phyloP scores from a whole-genome alignment of 176 grass and related monocot species.

The Lolium rigidum region DNA sequence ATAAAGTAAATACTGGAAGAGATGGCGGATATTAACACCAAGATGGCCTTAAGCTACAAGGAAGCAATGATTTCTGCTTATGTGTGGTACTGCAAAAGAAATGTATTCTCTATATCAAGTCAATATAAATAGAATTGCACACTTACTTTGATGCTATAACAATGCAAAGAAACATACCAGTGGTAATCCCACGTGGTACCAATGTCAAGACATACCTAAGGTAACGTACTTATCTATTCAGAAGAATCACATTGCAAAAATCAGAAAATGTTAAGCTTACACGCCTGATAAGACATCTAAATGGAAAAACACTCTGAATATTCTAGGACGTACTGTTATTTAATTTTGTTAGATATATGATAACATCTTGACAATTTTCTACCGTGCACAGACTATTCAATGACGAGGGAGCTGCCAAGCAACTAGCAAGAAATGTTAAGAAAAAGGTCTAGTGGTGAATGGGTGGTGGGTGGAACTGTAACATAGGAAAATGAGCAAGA shows the following conservation, averaged over 20 bases:
- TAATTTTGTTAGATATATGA: constrained; percentile 18
- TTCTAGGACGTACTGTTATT: background rate
- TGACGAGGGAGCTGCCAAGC: background rate
- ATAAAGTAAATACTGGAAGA: background rate
- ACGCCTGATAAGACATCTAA: constrained; percentile 26
- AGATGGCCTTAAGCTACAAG: constrained; percentile 20
- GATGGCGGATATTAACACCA: background rate
- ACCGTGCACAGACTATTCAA: background rate
- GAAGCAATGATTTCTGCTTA: constrained; percentile 1
- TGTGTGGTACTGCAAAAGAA: background rate
- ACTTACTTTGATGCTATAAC: constrained; percentile 27
- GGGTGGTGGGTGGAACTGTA: background rate
- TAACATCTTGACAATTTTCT: constrained; percentile 18
- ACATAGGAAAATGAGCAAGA: constrained; percentile 29
- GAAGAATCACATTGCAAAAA: constrained; percentile 14
- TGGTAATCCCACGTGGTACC: background rate
- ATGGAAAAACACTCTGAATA: constrained; percentile 27
- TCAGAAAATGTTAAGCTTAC: constrained; percentile 30
- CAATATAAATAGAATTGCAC: constrained; percentile 3
- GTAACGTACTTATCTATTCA: constrained; percentile 16
- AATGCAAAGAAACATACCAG: constrained; percentile 23
- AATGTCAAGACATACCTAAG: constrained; percentile 8
- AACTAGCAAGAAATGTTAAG: constrained; percentile 21
- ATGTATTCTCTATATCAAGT: constrained; percentile 14
- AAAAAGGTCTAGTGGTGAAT: constrained; percentile 3